Conservation (phyloP, 768 basidiomycete genomes). For the Auriculariales sp. region DNA sequence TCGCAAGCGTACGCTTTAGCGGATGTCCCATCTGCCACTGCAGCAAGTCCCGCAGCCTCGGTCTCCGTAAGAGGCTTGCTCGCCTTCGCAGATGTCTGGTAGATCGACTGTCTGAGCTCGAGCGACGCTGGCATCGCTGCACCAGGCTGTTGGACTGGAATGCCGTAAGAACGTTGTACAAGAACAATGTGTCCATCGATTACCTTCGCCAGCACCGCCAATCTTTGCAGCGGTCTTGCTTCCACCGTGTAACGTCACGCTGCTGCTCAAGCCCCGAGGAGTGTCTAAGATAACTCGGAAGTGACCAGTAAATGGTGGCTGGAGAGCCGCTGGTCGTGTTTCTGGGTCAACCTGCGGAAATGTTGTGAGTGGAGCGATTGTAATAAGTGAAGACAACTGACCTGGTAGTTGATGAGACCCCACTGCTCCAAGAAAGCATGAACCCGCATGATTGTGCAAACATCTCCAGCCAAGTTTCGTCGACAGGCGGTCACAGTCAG, state of each 20-base stretch:
- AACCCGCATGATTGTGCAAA: constrained; percentile 96
- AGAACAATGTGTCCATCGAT: no score
- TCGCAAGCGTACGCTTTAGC: constrained; percentile 64
- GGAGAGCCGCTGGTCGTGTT: constrained; percentile 82
- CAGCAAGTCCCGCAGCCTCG: constrained; percentile 55
- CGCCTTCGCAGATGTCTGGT: constrained; percentile 77
- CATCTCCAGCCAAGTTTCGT: constrained; percentile 92
- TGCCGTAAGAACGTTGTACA: no score
- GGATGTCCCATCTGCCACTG: constrained; percentile 27
- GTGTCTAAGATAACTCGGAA: constrained; percentile 97
- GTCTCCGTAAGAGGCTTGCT: constrained; percentile 49
- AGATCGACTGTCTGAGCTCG: constrained; percentile 77
- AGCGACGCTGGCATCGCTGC: constrained; percentile 61
- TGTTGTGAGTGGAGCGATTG: constrained; percentile 5
- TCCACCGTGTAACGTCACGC: no score
- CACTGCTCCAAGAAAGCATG: constrained; percentile 98
- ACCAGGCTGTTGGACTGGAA: no score
- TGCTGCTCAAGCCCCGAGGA: constrained; percentile 61
- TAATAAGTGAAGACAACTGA: constrained; percentile 19
- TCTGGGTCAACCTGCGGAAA: constrained; percentile 81
- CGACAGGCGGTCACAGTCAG: constrained; percentile 95
- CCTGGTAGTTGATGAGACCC: constrained; percentile 98
- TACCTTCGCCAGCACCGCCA: no score
- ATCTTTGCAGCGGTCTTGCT: no score
- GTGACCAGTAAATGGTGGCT: constrained; percentile 96